Base-by-base conservation (phyloP, 768 basidiomycete genomes). In the Tephrocybe sp. region DNA sequence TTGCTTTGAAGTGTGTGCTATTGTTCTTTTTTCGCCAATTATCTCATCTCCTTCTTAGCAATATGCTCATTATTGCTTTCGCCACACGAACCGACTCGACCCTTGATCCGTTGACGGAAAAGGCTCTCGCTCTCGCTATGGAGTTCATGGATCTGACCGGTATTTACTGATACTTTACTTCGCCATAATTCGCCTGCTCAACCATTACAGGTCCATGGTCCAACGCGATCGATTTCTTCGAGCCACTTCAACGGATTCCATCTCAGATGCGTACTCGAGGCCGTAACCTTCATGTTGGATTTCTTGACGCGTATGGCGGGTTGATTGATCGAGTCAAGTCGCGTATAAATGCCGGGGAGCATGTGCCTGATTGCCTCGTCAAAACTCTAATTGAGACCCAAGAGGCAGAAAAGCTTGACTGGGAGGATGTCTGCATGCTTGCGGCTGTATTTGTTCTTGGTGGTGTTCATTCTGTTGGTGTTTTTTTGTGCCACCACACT, bases 221-320 rank as follows among this genome's bases (percentile, higher is more conserved):
- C 0, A 78, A 78, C 48, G 47, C 69, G 5, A 66, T 73, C 35
- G 77, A 79, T 57, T 79, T 76, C 51, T 47, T 77, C 1, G 62
- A 67, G 17, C 55, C 69, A 1, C 66, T 78, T 17, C 76, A 76
- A 45, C 59, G 58, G 44, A 47, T 78, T 1, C 75, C 73, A 2
- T 69, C 62, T 23, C 38, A 45, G 9, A 72, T 70, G 63, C 64
- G 57, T 8, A 51, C 66, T 1, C 73, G 77, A 3, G 75, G 65
- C 4, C 60, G 57, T 22, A 67, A 66, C 17, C 69, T 79, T 3
- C 73, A 74, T 39, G 44, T 62, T 1, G 70, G 63, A 22, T 56
- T 74, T 12, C 53, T 73, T 11, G 63, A 68, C 2, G 63, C 64
- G 0, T 73, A 74, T 50, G 70, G 73, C 1, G 60, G 60, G 3